Evolutionary conservation across 2,329 filamentous ascomycete genomes (phyloP), one percentile per base, ranked within the genome.

Genomic region (Plectosphaerella plurivora): DNA sequence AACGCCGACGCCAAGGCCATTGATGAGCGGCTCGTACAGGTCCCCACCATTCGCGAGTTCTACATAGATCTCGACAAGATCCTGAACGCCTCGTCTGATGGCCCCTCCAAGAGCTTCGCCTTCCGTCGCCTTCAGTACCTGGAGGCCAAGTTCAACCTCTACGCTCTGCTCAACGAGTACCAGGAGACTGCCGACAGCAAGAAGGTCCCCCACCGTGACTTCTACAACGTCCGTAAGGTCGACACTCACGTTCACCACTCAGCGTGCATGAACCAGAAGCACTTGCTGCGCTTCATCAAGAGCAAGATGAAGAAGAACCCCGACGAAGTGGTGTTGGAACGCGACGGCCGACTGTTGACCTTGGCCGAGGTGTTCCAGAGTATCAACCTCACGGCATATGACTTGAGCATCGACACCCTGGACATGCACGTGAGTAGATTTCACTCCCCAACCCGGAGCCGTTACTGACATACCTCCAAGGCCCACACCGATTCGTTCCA

Each of bases 291-390:
- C 51, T 99, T 99, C 72, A 99, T 99, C 76, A 99, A 99, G 73
- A 96, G 91, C 72, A 99, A 99, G 74, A 97, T 99, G 91, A 97
- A 97, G 81, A 99, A 96, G 71, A 94, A 83, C 16, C 91, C 92
- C 0, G 89, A 97, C 63, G 94, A 99, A 72, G 84, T 94, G 33
- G 94, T 99, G 7, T 81, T 99, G 45, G 95, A 86, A 69, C 83
- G 94, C 65, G 94, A 99, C 68, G 93, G 89, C 54, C 96, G 93
- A 69, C 84, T 96, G 69, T 76, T 99, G 61, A 97, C 94, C 1
- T 73, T 99, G 54, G 85, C 84, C 53, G 90, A 99, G 71, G 94
- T 99, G 1, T 99, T 99, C 69, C 87, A 96, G 63, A 96, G 91
- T 72, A 96, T 99, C 74, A 96, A 96, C 58, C 75, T 99, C 61